phyloP scores from a whole-genome alignment of 1,139 yeast species.

The Pichia sp. region DNA sequence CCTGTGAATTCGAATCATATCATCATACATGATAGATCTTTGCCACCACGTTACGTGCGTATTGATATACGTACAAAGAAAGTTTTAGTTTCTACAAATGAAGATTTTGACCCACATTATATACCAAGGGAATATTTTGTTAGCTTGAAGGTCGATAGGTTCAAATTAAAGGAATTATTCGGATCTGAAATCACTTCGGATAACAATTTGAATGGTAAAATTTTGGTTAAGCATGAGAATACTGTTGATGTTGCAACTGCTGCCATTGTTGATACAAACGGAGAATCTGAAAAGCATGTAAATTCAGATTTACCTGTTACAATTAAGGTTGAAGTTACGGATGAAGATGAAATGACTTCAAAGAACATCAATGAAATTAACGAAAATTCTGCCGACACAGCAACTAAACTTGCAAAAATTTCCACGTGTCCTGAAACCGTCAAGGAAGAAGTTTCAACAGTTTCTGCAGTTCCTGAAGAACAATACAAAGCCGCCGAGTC shows the following conservation, averaged over 20 bases:
- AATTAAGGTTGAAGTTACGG: background rate
- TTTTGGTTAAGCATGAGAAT: slow-evolving; percentile 3
- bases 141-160: slow-evolving; percentile 13
- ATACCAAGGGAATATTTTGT: slow-evolving; percentile 4
- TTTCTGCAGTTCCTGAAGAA: slow-evolving; percentile 1
- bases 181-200: background rate
- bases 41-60: slow-evolving; percentile 28
- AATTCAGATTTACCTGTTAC: background rate
- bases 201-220: background rate
- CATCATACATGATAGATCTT: slow-evolving; percentile 15
- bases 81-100: slow-evolving; percentile 27
- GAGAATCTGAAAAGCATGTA: background rate
- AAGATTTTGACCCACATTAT: slow-evolving; percentile 12
- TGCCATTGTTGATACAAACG: background rate
- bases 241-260: slow-evolving; percentile 1
- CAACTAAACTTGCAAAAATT: background rate
- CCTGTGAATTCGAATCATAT: slow-evolving; percentile 15
- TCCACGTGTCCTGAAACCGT: too few species aligned
- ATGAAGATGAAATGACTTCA: background rate
- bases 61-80: slow-evolving; percentile 21
- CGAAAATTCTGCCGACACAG: background rate
- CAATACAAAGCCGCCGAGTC: too few species aligned
- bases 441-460: too few species aligned
- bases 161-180: slow-evolving; percentile 4
- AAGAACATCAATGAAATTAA: too few species aligned